Conservation (phyloP, 23 red algal genomes). For the Agarophyton chilense region DNA sequence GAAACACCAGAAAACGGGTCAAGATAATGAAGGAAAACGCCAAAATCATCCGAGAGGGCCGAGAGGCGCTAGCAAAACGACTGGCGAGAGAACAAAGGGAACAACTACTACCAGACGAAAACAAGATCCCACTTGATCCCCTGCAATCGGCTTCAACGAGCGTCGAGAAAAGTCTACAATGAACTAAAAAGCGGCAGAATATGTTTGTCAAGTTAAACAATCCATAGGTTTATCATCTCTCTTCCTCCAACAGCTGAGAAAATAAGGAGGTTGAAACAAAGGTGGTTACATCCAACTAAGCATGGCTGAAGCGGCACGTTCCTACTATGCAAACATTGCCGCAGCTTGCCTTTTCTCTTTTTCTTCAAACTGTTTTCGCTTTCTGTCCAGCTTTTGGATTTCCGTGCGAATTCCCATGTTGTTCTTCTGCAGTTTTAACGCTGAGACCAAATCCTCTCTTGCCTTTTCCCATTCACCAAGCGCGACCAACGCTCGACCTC, state of each 20-base stretch:
- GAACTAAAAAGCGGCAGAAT: background rate
- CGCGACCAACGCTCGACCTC: slow-evolving; percentile 63
- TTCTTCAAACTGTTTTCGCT: slow-evolving; percentile 63
- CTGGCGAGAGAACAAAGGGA: slow-evolving; percentile 21
- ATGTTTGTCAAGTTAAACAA: background rate
- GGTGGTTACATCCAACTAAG: background rate
- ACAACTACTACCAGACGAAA: background rate
- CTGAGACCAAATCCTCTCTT: slow-evolving; percentile 62
- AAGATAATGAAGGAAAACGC: slow-evolving; percentile 70
- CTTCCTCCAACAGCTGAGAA: background rate
- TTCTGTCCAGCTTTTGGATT: slow-evolving; percentile 67
- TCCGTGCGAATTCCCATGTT: slow-evolving; percentile 80
- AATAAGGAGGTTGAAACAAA: background rate
- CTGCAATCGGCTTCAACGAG: background rate
- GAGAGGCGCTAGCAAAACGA: slow-evolving; percentile 20
- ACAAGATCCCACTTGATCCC: background rate
- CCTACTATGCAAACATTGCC: slow-evolving; percentile 76
- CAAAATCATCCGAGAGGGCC: slow-evolving; percentile 67
- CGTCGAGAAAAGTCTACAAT: background rate
- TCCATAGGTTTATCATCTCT: slow-evolving; percentile 2
- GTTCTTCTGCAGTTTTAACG: slow-evolving; percentile 46
- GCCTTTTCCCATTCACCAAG: slow-evolving; percentile 72
- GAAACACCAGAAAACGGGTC: slow-evolving; percentile 58
- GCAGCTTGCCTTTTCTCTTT: slow-evolving; percentile 70
- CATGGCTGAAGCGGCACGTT: background rate